A percentile compares a stretch with the other conserved stretches of the same genome.
Conservation (phyloP, 1,139 yeast species). For the Nakaseomyces bracarensis region DNA sequence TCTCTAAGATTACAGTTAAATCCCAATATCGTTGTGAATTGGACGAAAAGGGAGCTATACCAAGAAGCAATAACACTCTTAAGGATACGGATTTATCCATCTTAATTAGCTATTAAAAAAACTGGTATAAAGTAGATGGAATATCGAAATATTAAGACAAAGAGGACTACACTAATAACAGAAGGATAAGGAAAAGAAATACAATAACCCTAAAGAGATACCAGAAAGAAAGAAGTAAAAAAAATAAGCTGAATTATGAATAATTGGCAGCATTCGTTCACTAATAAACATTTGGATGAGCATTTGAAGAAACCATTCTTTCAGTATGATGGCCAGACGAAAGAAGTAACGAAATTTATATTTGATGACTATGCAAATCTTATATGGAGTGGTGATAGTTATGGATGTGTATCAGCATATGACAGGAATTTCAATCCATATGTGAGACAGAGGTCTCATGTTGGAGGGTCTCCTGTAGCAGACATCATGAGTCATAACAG, state of each 20-base stretch:
- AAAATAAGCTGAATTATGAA: slow-evolving; percentile 19
- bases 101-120: too few relatives aligned
- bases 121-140: too few relatives aligned
- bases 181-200: too few relatives aligned
- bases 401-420: slow-evolving; percentile 43
- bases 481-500: slow-evolving; percentile 47
- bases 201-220: too few relatives aligned
- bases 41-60: too few relatives aligned
- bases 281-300: slow-evolving; percentile 24
- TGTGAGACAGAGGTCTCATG: slow-evolving; percentile 44
- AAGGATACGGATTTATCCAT: too few relatives aligned
- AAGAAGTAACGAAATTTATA: slow-evolving; percentile 27
- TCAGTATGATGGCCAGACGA: slow-evolving; percentile 26
- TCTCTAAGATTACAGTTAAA: too few relatives aligned
- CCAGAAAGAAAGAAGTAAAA: not conserved
- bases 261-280: slow-evolving; percentile 31
- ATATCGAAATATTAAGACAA: too few relatives aligned
- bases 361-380: slow-evolving; percentile 71
- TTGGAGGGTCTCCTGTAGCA: slow-evolving; percentile 36
- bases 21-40: too few relatives aligned
- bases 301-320: slow-evolving; percentile 30
- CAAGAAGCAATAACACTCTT: too few relatives aligned
- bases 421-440: slow-evolving; percentile 33
- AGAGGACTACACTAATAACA: too few relatives aligned
- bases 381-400: slow-evolving; percentile 76